These are phyloP conservation scores for Colletotrichum sp. DNA, from an alignment of 2,329 filamentous ascomycete species.

Conservation along the genomic window DNA sequence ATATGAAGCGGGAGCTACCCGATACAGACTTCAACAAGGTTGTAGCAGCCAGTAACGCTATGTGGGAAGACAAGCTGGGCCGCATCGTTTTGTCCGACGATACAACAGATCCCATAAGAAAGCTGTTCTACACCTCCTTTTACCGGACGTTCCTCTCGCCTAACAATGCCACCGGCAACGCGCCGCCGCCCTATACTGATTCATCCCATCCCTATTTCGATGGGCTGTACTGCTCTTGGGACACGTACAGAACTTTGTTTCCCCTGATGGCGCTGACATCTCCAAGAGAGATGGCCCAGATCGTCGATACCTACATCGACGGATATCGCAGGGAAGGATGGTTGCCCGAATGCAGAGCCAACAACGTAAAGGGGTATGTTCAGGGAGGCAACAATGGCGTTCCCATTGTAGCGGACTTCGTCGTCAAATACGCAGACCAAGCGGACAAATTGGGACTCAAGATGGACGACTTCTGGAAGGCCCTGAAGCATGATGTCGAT, in stretches of 20 bases:
- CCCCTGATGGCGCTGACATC: neutral
- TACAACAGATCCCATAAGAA: neutral
- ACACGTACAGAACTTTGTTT: neutral
- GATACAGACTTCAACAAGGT: neutral
- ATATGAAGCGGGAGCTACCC: neutral
- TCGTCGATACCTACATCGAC: neutral
- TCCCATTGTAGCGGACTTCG: neutral
- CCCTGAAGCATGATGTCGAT: neutral
- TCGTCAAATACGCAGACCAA: neutral
- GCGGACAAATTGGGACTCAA: neutral
- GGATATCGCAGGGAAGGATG: neutral
- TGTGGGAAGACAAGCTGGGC: neutral
- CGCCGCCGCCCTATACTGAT: neutral
- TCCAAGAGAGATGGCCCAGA: neutral
- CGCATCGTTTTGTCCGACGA: neutral
- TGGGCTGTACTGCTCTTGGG: neutral
- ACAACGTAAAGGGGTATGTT: neutral
- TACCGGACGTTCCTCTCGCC: neutral
- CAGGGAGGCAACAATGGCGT: slow-evolving; percentile 1
- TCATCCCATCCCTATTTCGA: neutral
- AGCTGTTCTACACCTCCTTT: neutral
- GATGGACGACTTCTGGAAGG: neutral
- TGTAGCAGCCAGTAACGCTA: neutral
- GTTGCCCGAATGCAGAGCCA: slow-evolving; percentile 1
- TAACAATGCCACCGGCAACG: neutral